A percentile compares a stretch with the other conserved stretches of the same genome.
Conservation (phyloP, 176 grass and related monocot genomes). For the Juncus inflexus region DNA sequence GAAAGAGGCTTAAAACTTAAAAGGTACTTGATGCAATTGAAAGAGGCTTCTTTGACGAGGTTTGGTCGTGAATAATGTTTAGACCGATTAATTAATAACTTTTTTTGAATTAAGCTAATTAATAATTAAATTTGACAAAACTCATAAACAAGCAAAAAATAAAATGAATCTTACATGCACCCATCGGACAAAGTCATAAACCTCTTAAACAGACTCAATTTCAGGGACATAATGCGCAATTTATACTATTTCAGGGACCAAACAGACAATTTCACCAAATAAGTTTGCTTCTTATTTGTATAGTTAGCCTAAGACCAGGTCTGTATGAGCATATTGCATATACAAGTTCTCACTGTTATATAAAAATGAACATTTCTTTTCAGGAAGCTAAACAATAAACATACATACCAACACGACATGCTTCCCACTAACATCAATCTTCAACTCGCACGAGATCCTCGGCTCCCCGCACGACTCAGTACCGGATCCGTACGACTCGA, state of each 20-base stretch:
- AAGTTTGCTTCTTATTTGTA: background rate
- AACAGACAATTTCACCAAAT: background rate
- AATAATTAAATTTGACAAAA: too few relatives aligned
- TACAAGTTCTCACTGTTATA: background rate
- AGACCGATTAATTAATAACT: too few relatives aligned
- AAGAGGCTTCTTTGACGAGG: too few relatives aligned
- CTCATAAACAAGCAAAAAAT: too few relatives aligned
- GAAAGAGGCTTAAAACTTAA: too few relatives aligned
- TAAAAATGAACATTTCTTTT: background rate
- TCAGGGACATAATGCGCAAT: background rate
- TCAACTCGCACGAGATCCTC: conserved; percentile 66
- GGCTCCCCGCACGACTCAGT: conserved; percentile 65
- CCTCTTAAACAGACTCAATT: too few relatives aligned
- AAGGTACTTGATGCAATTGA: too few relatives aligned
- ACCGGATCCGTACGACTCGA: conserved; percentile 80
- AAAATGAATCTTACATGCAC: background rate
- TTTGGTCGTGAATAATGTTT: too few relatives aligned
- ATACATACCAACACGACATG: conserved; percentile 67
- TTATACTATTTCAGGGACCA: background rate
- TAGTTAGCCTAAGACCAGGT: background rate
- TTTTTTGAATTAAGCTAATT: too few relatives aligned
- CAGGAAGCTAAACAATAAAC: background rate
- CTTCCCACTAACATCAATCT: conserved; percentile 69
- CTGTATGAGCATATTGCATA: background rate
- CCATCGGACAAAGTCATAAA: background rate